Evolutionary conservation across 2,329 filamentous ascomycete genomes (phyloP).

Genomic region (Xenosphaeropsis pyriputrescens): DNA sequence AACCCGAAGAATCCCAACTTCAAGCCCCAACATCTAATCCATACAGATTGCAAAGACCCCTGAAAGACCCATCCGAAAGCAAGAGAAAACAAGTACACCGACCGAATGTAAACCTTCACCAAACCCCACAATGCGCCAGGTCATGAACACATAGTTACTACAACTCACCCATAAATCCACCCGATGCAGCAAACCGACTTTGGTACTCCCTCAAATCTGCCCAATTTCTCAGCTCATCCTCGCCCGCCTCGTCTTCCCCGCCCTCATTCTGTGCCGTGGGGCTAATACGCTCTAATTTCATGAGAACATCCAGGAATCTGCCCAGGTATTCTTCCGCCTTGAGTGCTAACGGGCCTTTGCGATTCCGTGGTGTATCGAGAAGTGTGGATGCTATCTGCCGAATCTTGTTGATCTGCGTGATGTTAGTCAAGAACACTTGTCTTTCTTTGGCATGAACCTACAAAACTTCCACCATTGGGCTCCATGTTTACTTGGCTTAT

Average conservation of each 20-base stretch:
- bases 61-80: no score
- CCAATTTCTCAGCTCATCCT: conserved; percentile 65
- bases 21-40: no score
- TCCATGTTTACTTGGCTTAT: conserved; percentile 81
- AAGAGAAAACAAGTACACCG: no score
- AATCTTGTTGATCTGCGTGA: conserved; percentile 54
- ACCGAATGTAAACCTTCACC: no score
- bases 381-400: conserved; percentile 72
- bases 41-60: no score
- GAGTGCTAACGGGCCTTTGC: conserved; percentile 33
- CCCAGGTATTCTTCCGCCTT: conserved; percentile 58
- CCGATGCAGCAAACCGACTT: conserved; percentile 51
- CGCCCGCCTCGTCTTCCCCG: conserved; percentile 43
- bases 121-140: no score
- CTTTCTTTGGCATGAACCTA: conserved; percentile 22
- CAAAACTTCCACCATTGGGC: conserved; percentile 48
- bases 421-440: conserved; percentile 2
- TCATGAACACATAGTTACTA: background rate
- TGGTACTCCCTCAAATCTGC: conserved; percentile 69
- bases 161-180: conserved; percentile 28
- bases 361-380: conserved; percentile 42
- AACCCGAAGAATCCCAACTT: no score
- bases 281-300: conserved; percentile 45
- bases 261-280: conserved; percentile 10
- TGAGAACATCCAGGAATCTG: conserved; percentile 60